A percentile compares a stretch with the other conserved stretches of the same genome.
Evolutionary conservation across 139 green algal species (phyloP).

Genomic region (Pleodorina starrii): DNA sequence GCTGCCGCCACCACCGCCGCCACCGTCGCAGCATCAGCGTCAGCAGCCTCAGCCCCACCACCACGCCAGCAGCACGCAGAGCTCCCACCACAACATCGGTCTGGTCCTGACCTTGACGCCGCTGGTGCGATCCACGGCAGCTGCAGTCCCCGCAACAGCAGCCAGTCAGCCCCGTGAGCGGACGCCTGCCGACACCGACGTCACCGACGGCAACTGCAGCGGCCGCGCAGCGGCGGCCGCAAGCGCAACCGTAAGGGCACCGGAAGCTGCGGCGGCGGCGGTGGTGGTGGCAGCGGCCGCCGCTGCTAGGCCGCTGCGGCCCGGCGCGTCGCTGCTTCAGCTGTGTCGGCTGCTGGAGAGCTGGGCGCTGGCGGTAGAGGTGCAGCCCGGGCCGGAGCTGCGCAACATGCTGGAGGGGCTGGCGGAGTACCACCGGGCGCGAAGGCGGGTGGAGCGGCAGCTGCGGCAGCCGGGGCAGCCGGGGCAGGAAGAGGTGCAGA

Average conservation of each 20-base stretch:
- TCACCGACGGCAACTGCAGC: not conserved
- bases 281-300: not conserved
- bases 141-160: not conserved
- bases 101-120: conserved; percentile 7
- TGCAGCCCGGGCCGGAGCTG: not conserved
- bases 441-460: not conserved
- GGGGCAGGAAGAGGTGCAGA: not conserved
- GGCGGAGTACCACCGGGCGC: conserved; percentile 8
- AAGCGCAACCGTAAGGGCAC: not conserved
- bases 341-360: conserved; percentile 23
- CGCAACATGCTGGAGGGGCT: not conserved
- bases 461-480: not conserved
- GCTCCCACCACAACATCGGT: conserved; percentile 23
- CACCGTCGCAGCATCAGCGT: not conserved
- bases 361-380: conserved; percentile 20
- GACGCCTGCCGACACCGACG: not conserved
- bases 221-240: not conserved
- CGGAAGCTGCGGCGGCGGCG: not conserved
- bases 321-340: conserved; percentile 12
- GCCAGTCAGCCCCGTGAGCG: too few relatives aligned
- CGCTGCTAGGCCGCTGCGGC: not conserved
- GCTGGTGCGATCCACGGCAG: not conserved
- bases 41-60: not conserved
- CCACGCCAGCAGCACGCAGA: too few relatives aligned
- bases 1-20: not conserved